These are phyloP conservation scores for Trichomonas tenax DNA, from an alignment of 208 protist species.

Conservation along the genomic window DNA sequence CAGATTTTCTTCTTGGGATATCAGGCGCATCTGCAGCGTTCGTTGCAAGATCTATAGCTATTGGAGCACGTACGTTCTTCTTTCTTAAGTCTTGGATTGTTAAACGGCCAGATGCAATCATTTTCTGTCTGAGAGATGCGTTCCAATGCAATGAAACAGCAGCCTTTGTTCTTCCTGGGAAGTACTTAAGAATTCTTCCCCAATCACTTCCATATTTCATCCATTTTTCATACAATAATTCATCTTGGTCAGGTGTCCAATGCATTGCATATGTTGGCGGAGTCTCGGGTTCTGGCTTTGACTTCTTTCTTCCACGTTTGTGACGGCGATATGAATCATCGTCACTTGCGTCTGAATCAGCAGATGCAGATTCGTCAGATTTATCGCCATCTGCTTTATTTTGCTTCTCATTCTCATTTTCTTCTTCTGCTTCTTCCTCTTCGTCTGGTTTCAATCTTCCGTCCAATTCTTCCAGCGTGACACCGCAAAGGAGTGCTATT, in stretches of 20 bases:
- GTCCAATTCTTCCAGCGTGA: background rate
- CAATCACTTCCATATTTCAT: background rate
- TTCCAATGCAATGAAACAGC: background rate
- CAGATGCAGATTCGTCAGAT: background rate
- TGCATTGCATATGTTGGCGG: background rate
- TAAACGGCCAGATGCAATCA: background rate
- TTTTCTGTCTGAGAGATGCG: background rate
- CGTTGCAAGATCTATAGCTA: background rate
- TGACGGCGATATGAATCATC: background rate
- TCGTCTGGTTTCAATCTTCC: background rate
- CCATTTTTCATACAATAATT: background rate
- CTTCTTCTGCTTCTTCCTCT: background rate
- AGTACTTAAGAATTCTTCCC: background rate
- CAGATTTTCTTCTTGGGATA: background rate
- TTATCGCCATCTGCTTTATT: background rate
- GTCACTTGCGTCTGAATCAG: background rate
- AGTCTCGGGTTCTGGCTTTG: background rate
- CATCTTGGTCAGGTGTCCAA: background rate
- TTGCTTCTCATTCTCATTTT: background rate
- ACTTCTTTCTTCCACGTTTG: background rate
- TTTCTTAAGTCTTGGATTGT: background rate
- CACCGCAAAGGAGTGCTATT: background rate
- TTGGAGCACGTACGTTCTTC: background rate
- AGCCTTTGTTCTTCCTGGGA: background rate
- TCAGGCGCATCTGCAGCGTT: background rate